Base-by-base conservation (phyloP, 306 rosid genomes). In the Malus asiatica region DNA sequence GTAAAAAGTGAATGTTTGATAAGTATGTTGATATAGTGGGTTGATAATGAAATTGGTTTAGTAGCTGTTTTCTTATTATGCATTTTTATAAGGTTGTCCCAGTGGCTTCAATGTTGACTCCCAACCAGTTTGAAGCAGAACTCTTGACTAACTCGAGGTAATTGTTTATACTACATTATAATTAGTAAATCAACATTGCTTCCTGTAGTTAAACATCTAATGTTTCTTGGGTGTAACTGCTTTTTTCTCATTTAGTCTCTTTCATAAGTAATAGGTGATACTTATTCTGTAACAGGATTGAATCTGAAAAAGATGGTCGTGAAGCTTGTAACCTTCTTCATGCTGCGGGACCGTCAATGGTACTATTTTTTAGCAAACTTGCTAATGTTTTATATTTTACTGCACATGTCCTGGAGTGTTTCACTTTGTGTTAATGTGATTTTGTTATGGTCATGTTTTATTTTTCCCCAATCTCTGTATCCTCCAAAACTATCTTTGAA, bases 91-190 rank as follows among this genome's bases (percentile, higher is more conserved):
- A 92, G 99, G 97, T 95, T 76, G 96, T 95, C 60, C 97, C 97
- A 16, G 93, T 92, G 33, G 92, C 98, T 81, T 92, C 98, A 80
- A 89, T 95, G 98, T 83, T 92, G 87, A 90, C 98, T 73, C 98
- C 97, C 73, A 95, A 95, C 83, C 98, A 95, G 83, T 95, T 95
- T 83, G 97, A 95, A 84, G 97, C 98, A 76, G 97, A 95, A 87
- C 81, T 88, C 69, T 80, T 92, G 81, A 88, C 98, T 60, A 90
- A 93, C 68, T 67, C 76, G 76, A 88, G 88, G 98, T 92, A 84
- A 74, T 83, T 81, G 8, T 55, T 68, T 27, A 73, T 76, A 63
- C 55, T 58, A 70, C 69, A 81, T 18, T 61, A 23, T 71, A 23
- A 58, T 35, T 68, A 62, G 74, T 81, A 75, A 38, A 69, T 30